Evolutionary conservation across 1,284 basidiomycete genomes (phyloP).

Genomic region (Meripilus lineatus): DNA sequence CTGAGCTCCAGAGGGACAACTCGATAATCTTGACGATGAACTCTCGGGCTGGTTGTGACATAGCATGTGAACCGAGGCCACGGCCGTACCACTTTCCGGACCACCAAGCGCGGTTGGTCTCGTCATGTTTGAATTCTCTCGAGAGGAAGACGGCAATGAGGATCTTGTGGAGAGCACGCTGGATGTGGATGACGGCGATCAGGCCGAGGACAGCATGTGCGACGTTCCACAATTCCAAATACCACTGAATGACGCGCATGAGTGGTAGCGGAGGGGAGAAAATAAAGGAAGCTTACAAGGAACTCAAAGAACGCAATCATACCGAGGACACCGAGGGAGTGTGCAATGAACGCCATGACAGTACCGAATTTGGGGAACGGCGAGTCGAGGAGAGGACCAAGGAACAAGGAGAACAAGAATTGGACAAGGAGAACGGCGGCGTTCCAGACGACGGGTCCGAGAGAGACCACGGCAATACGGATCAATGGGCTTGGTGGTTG

Average conservation of each 20-base stretch:
- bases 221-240: conserved; percentile 89
- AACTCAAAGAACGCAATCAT: conserved; percentile 94
- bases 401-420: conserved; percentile 89
- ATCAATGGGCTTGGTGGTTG: conserved; percentile 75
- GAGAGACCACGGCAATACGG: conserved; percentile 88
- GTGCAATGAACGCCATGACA: conserved; percentile 84
- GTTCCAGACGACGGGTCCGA: conserved; percentile 97
- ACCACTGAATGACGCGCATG: conserved; percentile 63
- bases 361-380: conserved; percentile 85
- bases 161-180: conserved; percentile 88
- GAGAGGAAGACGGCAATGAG: conserved; percentile 89
- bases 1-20: conserved; percentile 75
- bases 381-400: conserved; percentile 88
- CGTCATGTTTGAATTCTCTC: conserved; percentile 96
- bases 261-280: conserved; percentile 12
- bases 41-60: conserved; percentile 88
- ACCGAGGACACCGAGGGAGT: conserved; percentile 75
- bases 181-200: conserved; percentile 82
- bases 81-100: conserved; percentile 95
- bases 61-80: conserved; percentile 80
- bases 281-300: conserved; percentile 49
- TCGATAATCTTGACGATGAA: conserved; percentile 86
- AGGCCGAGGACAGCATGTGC: conserved; percentile 89
- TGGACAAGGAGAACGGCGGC: conserved; percentile 81
- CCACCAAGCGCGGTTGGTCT: conserved; percentile 98